Percentiles rank a stretch among this genome's conserved stretches.
phyloP scores from a whole-genome alignment of 2,329 filamentous ascomycete species.

The Penicillium sp. region DNA sequence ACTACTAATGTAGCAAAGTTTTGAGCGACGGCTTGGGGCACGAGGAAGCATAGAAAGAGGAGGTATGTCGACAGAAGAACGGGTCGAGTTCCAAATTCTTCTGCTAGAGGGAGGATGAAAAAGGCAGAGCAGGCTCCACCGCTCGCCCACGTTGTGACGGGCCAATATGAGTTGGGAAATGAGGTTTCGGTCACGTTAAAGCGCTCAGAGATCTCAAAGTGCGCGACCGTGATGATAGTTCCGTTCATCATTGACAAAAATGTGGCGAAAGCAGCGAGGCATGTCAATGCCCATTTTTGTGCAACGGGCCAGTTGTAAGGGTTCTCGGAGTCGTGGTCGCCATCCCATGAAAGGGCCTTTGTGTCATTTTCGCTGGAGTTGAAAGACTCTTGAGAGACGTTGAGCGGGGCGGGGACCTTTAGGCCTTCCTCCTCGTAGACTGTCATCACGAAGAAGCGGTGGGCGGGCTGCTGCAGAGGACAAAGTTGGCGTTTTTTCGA shows the following conservation, averaged over 20 bases:
- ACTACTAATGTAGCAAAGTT: conserved; percentile 48
- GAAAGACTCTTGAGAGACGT: background rate
- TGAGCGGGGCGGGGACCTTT: background rate
- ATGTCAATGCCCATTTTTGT: conserved; percentile 35
- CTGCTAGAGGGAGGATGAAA: conserved; percentile 28
- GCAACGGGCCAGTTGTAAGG: conserved; percentile 36
- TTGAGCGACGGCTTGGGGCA: conserved; percentile 43
- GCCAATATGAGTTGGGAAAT: conserved; percentile 30
- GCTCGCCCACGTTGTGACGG: conserved; percentile 25
- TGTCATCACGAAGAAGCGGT: background rate
- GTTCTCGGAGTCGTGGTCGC: conserved; percentile 29
- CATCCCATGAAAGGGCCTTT: background rate
- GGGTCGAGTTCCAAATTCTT: conserved; percentile 41
- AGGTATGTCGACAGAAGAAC: conserved; percentile 40
- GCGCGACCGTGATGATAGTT: conserved; percentile 36
- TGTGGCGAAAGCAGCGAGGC: conserved; percentile 25
- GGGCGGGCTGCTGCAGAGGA: no score
- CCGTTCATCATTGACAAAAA: conserved; percentile 33
- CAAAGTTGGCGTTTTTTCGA: no score
- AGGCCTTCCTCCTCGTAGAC: background rate
- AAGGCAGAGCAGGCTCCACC: conserved; percentile 25
- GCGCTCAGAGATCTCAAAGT: conserved; percentile 32
- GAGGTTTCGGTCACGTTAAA: conserved; percentile 24
- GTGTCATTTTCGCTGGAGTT: background rate
- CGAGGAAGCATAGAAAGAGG: conserved; percentile 40